These are phyloP conservation scores for Colletotrichum simmondsii DNA, from an alignment of 2,329 filamentous ascomycete genomes.

Conservation along the genomic window DNA sequence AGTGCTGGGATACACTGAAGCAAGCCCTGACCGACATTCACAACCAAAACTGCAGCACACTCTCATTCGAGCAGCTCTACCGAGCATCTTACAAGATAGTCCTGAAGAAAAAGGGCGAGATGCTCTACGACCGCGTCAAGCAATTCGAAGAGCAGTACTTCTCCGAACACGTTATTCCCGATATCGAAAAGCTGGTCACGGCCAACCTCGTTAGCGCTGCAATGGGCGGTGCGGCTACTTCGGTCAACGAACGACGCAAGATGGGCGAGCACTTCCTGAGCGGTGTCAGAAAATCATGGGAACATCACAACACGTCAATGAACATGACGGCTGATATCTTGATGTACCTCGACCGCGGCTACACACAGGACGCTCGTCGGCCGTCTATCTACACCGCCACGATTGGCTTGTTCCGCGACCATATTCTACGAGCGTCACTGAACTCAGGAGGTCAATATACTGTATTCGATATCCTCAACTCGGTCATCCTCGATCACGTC, in stretches of 20 bases:
- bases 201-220: slow-evolving; percentile 66
- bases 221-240: slow-evolving; percentile 70
- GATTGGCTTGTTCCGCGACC: slow-evolving; percentile 89
- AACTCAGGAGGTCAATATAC: slow-evolving; percentile 55
- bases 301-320: slow-evolving; percentile 91
- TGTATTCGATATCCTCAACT: slow-evolving; percentile 81
- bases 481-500: slow-evolving; percentile 89
- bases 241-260: slow-evolving; percentile 81
- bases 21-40: slow-evolving; percentile 89
- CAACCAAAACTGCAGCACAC: slow-evolving; percentile 85
- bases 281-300: slow-evolving; percentile 82
- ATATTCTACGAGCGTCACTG: slow-evolving; percentile 76
- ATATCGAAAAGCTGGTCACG: slow-evolving; percentile 78
- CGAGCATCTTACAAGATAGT: slow-evolving; percentile 95
- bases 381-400: slow-evolving; percentile 86
- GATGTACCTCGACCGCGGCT: slow-evolving; percentile 96
- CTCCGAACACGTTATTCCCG: slow-evolving; percentile 74
- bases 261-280: slow-evolving; percentile 87
- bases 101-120: slow-evolving; percentile 83
- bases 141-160: slow-evolving; percentile 88
- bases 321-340: slow-evolving; percentile 96
- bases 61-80: slow-evolving; percentile 97
- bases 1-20: slow-evolving; percentile 81
- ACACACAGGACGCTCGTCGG: slow-evolving; percentile 74
- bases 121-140: slow-evolving; percentile 84